Evolutionary conservation across 1,284 basidiomycete species (phyloP).

Genomic region (Cystobasidium slooffiae): DNA sequence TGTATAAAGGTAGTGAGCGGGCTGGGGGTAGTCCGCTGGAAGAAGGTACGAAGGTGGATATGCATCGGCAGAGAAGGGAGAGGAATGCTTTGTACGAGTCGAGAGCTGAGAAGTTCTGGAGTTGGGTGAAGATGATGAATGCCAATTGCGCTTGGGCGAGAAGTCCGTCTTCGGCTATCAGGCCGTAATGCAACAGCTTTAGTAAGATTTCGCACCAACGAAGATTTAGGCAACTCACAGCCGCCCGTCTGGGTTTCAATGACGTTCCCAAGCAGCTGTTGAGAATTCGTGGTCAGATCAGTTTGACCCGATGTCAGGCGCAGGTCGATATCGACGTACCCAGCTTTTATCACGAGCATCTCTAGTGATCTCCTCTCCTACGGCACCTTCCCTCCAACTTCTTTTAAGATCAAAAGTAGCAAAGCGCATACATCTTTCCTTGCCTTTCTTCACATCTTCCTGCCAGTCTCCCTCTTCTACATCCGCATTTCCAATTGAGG

Average conservation of each 20-base stretch:
- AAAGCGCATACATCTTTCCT: constrained; percentile 52
- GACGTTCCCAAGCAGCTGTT: constrained; percentile 53
- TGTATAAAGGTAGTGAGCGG: constrained; percentile 15
- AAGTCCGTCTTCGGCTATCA: constrained; percentile 55
- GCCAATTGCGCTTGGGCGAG: constrained; percentile 58
- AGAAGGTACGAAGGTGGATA: constrained; percentile 45
- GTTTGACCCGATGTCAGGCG: neutral
- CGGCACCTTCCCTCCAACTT: constrained; percentile 58
- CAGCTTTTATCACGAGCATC: constrained; percentile 60
- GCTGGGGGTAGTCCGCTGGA: constrained; percentile 30
- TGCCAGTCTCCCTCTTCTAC: constrained; percentile 43
- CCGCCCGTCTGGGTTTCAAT: constrained; percentile 52
- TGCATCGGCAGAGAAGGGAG: constrained; percentile 53
- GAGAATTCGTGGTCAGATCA: neutral
- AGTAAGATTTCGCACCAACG: neutral
- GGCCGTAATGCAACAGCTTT: neutral
- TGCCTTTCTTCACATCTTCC: constrained; percentile 8
- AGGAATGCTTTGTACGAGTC: constrained; percentile 58
- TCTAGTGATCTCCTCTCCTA: constrained; percentile 58
- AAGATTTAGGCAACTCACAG: constrained; percentile 51
- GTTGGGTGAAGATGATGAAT: constrained; percentile 58
- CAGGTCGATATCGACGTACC: constrained; percentile 30
- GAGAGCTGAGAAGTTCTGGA: constrained; percentile 59
- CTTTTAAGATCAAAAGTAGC: constrained; percentile 57
- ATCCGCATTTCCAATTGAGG: neutral